Evolutionary conservation across 805 yeast species (phyloP), one percentile per base, ranked within the genome.

Genomic region (Maudiozyma serrabonitensis): DNA sequence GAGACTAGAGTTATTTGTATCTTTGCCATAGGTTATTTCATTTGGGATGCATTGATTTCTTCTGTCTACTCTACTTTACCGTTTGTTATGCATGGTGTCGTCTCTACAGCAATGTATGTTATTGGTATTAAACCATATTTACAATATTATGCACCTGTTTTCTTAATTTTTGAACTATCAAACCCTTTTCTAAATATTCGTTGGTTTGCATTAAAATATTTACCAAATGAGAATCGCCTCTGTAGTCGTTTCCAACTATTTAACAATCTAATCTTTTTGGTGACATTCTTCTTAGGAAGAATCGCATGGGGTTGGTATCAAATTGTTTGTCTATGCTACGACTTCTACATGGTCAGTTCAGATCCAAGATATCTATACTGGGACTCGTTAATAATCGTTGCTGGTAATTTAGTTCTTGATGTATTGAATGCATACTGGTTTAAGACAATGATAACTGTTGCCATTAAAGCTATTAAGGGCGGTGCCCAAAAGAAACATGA

Each of bases 101-200:
- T 88, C 2, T 90, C 96, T 0, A 69, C 87, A 51, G 71, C 74
- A 52, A 95, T 85, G 42, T 87, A 84, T 62, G 66, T 72, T n/a
- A 72, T 77, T 52, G 77, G 85, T 4, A 70, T 82, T 53, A 61
- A 73, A 21, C 95, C 95, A 13, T 87, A 80, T 67, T 76, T 86
- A 60, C 78, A 81, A 69, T 87, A 89, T 54, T 81, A 80, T 71
- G 79, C 85, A 18, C 90, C 95, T 2, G 79, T 80, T 9, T 89
- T 89, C 63, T 72, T 90, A 58, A 65, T 85, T 55, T 89, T 85
- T 67, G 97, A 89, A 69, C 73, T 84, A 49, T 83, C 93, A 40
- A 87, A 95, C 15, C 96, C 96, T 13, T 88, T 88, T 66, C 87
- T 89, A 53, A 90, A 89, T 67, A 62, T 86, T 56, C 82, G 91